These are phyloP conservation scores for Neofusicoccum ribis DNA, from an alignment of 2,329 filamentous ascomycete genomes.

Conservation along the genomic window DNA sequence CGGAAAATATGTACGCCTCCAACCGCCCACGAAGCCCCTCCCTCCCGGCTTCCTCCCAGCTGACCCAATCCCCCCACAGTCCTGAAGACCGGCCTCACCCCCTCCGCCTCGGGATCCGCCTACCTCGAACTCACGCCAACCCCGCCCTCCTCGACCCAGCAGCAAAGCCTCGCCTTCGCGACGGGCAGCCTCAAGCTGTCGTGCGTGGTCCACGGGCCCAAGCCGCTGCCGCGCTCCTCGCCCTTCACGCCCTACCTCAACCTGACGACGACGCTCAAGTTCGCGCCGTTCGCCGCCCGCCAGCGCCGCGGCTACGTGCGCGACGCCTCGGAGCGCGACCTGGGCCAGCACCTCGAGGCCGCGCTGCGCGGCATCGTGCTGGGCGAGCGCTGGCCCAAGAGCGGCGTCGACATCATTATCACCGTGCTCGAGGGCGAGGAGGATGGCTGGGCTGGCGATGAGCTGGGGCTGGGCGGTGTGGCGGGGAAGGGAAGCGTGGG, in stretches of 20 bases:
- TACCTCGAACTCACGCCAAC: conserved; percentile 65
- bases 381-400: conserved; percentile 97
- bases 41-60: conserved; percentile 25
- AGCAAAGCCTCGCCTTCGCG: conserved; percentile 47
- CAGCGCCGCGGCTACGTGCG: conserved; percentile 81
- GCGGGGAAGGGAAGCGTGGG: conserved; percentile 47
- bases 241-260: conserved; percentile 92
- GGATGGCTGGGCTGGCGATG: conserved; percentile 66
- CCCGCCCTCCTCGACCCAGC: conserved; percentile 32
- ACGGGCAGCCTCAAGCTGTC: conserved; percentile 81
- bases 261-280: conserved; percentile 91
- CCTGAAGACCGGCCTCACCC: conserved; percentile 86
- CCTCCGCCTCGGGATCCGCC: conserved; percentile 89
- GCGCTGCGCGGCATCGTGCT: conserved; percentile 87
- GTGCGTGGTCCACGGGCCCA: conserved; percentile 90
- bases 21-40: not conserved
- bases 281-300: conserved; percentile 87
- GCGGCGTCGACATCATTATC: conserved; percentile 90
- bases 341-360: conserved; percentile 88
- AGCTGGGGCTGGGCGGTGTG: conserved; percentile 35
- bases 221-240: conserved; percentile 83
- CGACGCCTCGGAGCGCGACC: conserved; percentile 81
- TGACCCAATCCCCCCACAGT: conserved; percentile 53
- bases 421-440: conserved; percentile 94
- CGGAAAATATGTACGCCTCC: conserved; percentile 74